Evolutionary conservation across 2,329 filamentous ascomycete genomes (phyloP), one percentile per base, ranked within the genome.

Genomic region (Cladosporium sp.): DNA sequence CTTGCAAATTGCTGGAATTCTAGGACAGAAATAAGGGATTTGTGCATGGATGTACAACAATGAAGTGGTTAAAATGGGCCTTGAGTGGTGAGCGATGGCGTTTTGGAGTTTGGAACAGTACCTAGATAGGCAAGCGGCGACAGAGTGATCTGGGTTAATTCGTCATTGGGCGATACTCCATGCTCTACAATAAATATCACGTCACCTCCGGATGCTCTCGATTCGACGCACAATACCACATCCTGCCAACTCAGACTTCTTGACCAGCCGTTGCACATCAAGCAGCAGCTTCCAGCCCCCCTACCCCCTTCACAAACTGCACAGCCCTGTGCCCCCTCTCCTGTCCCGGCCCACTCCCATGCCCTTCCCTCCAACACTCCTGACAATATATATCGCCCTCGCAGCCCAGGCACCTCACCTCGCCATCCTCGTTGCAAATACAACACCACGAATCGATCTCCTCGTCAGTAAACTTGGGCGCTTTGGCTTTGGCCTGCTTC

Each of bases 281-380:
- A 36, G 52, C 52, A 10, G 40, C 52, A 10, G 40, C 52, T 19
- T 17, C 34, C 32, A 19, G 20, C 9, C 36, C 37, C 2, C 49
- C 49, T 22, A 36, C 54, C 4, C 45, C 45, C 44, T 59, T 61
- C 17, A 39, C 56, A 35, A 57, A 68, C 42, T 66, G 63, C 50
- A 88, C 82, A 62, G 86, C 88, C 62, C 79, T 80, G 67, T 96
- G 91, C 0, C 77, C 80, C 58, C 81, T 77, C 70, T 91, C 88
- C 58, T 92, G 89, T 48, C 82, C 86, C 1, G 84, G 85, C 0
- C 88, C 89, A 44, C 79, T 77, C 0, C 85, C 84, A 0, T 95
- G 91, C 71, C 91, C 90, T 67, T 93, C 90, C 59, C 80, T 81
- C 90, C 90, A 96, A 75, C 91, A 95, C 15, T 82, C 77, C 20